These are phyloP conservation scores for Mycena amicta DNA, from an alignment of 768 basidiomycete species.

Conservation along the genomic window DNA sequence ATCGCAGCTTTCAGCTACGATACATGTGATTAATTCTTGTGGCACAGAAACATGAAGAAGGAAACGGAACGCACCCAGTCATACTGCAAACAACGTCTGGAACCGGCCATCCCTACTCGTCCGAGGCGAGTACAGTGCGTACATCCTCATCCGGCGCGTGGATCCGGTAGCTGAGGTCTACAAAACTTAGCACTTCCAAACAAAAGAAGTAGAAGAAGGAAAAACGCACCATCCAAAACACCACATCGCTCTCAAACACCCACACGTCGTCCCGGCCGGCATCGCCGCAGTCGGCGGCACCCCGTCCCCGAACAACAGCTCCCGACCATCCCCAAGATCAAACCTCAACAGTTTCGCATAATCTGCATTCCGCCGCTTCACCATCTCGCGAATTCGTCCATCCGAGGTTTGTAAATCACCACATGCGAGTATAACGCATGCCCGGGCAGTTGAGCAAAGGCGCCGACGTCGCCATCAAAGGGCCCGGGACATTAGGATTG, in stretches of 20 bases:
- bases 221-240: conserved; percentile 74
- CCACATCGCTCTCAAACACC: conserved; percentile 64
- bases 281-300: conserved; percentile 13
- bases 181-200: background rate
- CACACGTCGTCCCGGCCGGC: conserved; percentile 24
- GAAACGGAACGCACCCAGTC: conserved; percentile 59
- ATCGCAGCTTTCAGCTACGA: conserved; percentile 62
- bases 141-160: conserved; percentile 68
- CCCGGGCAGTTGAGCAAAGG: too few relatives aligned
- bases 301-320: conserved; percentile 14
- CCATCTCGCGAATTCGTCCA: too few relatives aligned
- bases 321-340: conserved; percentile 21
- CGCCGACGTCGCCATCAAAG: too few relatives aligned
- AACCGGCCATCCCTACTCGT: conserved; percentile 44
- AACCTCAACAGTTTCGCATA: conserved; percentile 65
- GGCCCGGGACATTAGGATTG: too few relatives aligned
- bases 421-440: too few relatives aligned
- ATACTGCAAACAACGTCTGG: conserved; percentile 49
- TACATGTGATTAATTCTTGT: background rate
- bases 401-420: too few relatives aligned
- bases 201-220: background rate
- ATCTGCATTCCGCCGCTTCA: conserved; percentile 72
- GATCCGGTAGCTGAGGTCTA: conserved; percentile 82
- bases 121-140: conserved; percentile 52
- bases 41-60: background rate